These are phyloP conservation scores for Pyrus betulifolia DNA, from an alignment of 306 rosid species.

Conservation along the genomic window DNA sequence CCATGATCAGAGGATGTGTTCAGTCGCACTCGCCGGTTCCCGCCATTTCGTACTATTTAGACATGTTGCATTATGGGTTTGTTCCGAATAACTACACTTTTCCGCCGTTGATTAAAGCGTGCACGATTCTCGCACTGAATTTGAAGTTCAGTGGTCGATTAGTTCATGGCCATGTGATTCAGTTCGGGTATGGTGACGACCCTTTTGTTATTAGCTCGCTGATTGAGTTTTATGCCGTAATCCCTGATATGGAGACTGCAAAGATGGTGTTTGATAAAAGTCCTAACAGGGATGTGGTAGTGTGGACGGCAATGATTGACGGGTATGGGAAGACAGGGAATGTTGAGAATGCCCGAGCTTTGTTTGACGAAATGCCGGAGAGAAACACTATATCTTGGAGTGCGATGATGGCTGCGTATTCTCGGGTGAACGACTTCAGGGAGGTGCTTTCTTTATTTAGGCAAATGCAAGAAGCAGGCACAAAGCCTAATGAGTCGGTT, in stretches of 20 bases:
- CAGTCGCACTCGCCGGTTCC: constrained; percentile 23
- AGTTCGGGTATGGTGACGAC: constrained; percentile 44
- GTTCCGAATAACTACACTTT: constrained; percentile 69
- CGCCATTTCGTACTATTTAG: constrained; percentile 43
- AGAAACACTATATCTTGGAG: constrained; percentile 61
- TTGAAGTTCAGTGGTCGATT: constrained; percentile 27
- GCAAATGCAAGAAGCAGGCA: constrained; percentile 32
- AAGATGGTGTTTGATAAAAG: constrained; percentile 44
- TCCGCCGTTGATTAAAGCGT: constrained; percentile 71
- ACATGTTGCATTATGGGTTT: constrained; percentile 45
- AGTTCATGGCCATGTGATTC: constrained; percentile 58
- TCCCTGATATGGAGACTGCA: constrained; percentile 28
- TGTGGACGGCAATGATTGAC: constrained; percentile 73
- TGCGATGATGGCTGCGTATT: constrained; percentile 44
- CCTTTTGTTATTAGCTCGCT: constrained; percentile 50
- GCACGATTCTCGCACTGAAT: constrained; percentile 20
- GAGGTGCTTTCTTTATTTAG: constrained; percentile 35
- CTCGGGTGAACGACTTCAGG: constrained; percentile 28
- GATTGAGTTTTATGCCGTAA: constrained; percentile 45
- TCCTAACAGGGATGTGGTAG: constrained; percentile 53
- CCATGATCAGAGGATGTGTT: constrained; percentile 59
- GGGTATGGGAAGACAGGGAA: constrained; percentile 74
- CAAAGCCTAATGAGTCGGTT: constrained; percentile 33
- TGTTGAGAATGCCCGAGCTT: constrained; percentile 40
- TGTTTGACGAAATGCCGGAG: constrained; percentile 79